These are phyloP conservation scores for Cladorrhinum sp. DNA, from an alignment of 2,329 filamentous ascomycete species.

Conservation along the genomic window DNA sequence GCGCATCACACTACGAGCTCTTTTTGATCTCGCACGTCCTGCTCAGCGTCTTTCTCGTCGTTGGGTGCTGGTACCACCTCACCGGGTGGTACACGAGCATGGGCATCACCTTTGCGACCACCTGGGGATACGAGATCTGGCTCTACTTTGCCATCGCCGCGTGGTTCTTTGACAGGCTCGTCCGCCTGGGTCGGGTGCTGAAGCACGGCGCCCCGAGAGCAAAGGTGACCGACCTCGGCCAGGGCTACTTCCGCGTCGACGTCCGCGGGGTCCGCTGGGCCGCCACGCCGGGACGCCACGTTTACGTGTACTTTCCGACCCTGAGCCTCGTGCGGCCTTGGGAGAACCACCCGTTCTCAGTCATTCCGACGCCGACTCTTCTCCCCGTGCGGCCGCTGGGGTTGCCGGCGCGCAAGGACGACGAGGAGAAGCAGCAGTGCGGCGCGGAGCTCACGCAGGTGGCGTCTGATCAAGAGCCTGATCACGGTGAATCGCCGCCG, in stretches of 20 bases:
- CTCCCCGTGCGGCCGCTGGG: background rate
- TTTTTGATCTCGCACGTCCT: constrained; percentile 44
- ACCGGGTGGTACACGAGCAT: constrained; percentile 32
- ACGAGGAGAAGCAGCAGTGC: background rate
- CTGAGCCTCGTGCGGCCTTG: constrained; percentile 39
- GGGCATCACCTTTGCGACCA: background rate
- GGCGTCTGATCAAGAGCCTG: too few species aligned
- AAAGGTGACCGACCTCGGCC: constrained; percentile 35
- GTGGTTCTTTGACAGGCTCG: constrained; percentile 34
- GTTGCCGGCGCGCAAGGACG: background rate
- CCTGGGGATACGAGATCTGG: constrained; percentile 47
- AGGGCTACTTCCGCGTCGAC: constrained; percentile 40
- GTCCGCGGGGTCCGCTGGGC: constrained; percentile 39
- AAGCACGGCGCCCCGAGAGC: constrained; percentile 38
- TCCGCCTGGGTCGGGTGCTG: constrained; percentile 38
- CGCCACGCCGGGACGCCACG: constrained; percentile 34
- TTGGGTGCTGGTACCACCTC: constrained; percentile 44
- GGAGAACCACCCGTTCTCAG: constrained; percentile 56
- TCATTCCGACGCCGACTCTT: constrained; percentile 31
- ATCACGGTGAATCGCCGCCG: background rate
- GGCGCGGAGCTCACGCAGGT: too few species aligned
- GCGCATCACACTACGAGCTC: constrained; percentile 39
- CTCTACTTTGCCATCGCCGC: constrained; percentile 41
- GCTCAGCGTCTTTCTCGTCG: constrained; percentile 38
- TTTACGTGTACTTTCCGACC: constrained; percentile 50